Evolutionary conservation across 805 yeast species (phyloP).

Genomic region (Blastobotrys robertii): DNA sequence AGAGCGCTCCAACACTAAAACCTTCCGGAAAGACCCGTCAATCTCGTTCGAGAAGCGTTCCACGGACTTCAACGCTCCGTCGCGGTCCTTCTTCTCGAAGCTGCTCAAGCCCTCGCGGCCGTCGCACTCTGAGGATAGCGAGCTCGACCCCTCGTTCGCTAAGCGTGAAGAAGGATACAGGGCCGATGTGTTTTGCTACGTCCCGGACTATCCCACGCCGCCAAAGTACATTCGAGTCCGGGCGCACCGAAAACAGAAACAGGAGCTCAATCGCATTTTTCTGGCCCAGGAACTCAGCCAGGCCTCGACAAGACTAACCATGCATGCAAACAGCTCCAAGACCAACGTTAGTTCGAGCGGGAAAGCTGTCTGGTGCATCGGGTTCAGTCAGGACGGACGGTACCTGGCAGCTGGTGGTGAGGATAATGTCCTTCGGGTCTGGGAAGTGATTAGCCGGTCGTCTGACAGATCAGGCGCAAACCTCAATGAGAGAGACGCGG

Average conservation of each 20-base stretch:
- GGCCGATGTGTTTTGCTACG: conserved; percentile 23
- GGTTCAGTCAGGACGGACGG: conserved; percentile 72
- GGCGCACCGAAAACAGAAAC: conserved; percentile 22
- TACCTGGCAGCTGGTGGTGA: conserved; percentile 79
- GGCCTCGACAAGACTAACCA: neutral
- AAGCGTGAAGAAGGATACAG: conserved; percentile 25
- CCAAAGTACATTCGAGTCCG: conserved; percentile 27
- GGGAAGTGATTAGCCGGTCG: conserved; percentile 74
- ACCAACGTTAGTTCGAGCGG: conserved; percentile 1
- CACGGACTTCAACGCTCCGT: neutral
- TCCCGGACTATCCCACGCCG: conserved; percentile 20
- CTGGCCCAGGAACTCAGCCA: conserved; percentile 28
- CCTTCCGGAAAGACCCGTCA: neutral
- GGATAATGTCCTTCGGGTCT: conserved; percentile 55
- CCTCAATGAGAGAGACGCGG: conserved; percentile 12
- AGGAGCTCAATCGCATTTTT: conserved; percentile 24
- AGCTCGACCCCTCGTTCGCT: conserved; percentile 3
- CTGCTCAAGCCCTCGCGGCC: conserved; percentile 12
- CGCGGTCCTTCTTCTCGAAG: conserved; percentile 10
- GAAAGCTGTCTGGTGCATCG: conserved; percentile 58
- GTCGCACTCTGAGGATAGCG: conserved; percentile 13
- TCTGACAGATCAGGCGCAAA: conserved; percentile 44
- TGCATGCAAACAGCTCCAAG: neutral
- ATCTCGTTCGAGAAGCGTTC: neutral
- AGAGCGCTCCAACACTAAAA: neutral